Conservation (phyloP, 2,329 filamentous ascomycete species). For the Aspergillus latus region DNA sequence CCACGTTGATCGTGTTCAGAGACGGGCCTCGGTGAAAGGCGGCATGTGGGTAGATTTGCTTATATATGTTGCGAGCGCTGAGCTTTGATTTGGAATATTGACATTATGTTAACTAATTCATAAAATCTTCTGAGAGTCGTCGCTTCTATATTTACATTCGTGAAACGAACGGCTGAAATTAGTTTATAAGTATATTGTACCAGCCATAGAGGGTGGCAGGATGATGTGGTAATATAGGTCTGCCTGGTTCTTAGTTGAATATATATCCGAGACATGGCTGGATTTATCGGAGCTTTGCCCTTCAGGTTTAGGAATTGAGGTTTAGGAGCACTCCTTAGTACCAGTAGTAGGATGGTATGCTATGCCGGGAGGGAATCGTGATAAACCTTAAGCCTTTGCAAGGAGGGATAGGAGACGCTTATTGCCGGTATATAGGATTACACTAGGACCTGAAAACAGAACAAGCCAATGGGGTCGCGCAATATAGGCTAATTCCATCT, state of each 20-base stretch:
- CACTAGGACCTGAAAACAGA: neutral
- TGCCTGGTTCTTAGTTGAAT: neutral
- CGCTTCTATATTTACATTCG: no score
- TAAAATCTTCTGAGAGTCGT: no score
- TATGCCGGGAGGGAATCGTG: neutral
- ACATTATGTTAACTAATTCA: no score
- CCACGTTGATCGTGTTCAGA: no score
- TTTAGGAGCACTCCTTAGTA: neutral
- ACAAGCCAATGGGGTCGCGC: neutral
- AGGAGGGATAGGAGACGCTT: neutral
- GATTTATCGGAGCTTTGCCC: neutral
- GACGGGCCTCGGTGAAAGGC: no score
- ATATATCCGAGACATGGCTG: neutral
- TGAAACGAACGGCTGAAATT: no score
- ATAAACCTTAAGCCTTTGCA: neutral
- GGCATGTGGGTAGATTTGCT: no score
- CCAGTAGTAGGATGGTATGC: neutral
- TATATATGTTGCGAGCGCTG: no score
- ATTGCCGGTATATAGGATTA: neutral
- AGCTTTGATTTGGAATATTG: no score
- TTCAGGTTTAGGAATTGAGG: neutral
- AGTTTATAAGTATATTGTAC: no score
- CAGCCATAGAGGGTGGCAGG: neutral
- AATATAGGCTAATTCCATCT: neutral
- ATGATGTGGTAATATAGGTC: neutral